These are phyloP conservation scores for Guyanaporus albipodus DNA, from an alignment of 768 basidiomycete genomes.

Conservation along the genomic window DNA sequence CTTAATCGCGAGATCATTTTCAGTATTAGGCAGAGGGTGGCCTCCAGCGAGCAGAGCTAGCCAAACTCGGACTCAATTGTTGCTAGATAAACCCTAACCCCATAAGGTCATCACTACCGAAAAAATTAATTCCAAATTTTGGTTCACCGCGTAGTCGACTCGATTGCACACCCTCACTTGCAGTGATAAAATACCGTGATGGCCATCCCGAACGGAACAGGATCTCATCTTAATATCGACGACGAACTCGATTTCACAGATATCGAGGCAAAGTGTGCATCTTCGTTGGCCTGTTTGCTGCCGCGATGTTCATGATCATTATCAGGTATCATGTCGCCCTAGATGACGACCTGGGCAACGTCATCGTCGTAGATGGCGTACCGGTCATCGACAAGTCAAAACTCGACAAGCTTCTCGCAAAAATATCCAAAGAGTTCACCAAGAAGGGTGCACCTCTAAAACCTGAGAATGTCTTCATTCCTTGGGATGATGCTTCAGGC, in stretches of 20 bases:
- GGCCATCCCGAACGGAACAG: slow-evolving; percentile 39
- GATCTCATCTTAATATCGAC: slow-evolving; percentile 37
- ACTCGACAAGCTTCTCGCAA: slow-evolving; percentile 74
- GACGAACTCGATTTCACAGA: slow-evolving; percentile 84
- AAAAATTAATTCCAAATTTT: not conserved
- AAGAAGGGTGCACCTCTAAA: slow-evolving; percentile 77
- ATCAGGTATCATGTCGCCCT: slow-evolving; percentile 82
- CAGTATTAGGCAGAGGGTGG: too few relatives aligned
- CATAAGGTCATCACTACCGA: not conserved
- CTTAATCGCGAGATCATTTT: too few relatives aligned
- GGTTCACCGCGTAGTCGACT: too few relatives aligned
- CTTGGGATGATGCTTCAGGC: slow-evolving; percentile 77
- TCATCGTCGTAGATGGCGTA: slow-evolving; percentile 88
- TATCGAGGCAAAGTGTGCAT: slow-evolving; percentile 76
- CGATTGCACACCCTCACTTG: too few relatives aligned
- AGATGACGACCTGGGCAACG: slow-evolving; percentile 86
- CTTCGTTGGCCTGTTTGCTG: not conserved
- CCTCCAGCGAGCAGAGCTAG: slow-evolving; percentile 4
- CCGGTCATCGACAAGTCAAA: slow-evolving; percentile 87
- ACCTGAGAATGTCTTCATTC: slow-evolving; percentile 75
- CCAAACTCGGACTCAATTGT: slow-evolving; percentile 12
- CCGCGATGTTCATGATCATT: slow-evolving; percentile 7
- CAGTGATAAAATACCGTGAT: slow-evolving; percentile 41
- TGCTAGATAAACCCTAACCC: slow-evolving; percentile 4
- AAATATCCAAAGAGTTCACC: slow-evolving; percentile 79